These are phyloP conservation scores for Salvia rosmarinus DNA, from an alignment of 257 asterid genomes.

Conservation along the genomic window DNA sequence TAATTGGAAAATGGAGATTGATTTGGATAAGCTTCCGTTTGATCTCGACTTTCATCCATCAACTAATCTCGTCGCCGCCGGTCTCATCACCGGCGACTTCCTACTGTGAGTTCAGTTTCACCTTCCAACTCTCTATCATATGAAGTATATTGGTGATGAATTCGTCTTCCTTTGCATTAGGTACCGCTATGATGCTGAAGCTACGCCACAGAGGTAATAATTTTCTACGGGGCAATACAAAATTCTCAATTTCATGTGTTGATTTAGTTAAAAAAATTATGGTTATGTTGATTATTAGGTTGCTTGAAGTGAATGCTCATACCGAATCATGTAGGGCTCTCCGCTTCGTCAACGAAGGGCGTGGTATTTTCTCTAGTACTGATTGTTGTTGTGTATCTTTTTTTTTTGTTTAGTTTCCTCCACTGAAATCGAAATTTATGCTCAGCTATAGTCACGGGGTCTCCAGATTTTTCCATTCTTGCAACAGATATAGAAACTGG, in stretches of 20 bases:
- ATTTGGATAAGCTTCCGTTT: slow-evolving; percentile 66
- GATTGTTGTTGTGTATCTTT: background rate
- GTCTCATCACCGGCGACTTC: slow-evolving; percentile 77
- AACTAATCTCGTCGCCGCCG: slow-evolving; percentile 68
- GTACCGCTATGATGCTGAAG: slow-evolving; percentile 67
- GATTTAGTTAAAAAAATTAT: slow-evolving; percentile 13
- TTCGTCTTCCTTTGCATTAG: slow-evolving; percentile 36
- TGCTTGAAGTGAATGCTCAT: slow-evolving; percentile 75
- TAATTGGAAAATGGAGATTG: slow-evolving; percentile 57
- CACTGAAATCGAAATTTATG: slow-evolving; percentile 16
- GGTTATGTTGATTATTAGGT: slow-evolving; percentile 46
- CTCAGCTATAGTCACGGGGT: slow-evolving; percentile 84
- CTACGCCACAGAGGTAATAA: slow-evolving; percentile 62
- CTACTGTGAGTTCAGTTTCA: slow-evolving; percentile 54
- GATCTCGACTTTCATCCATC: slow-evolving; percentile 93
- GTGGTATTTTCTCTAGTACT: slow-evolving; percentile 47
- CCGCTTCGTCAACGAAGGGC: slow-evolving; percentile 86
- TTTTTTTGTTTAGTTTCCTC: slow-evolving; percentile 10
- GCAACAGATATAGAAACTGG: slow-evolving; percentile 96
- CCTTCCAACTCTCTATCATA: background rate
- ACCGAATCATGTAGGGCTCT: slow-evolving; percentile 84
- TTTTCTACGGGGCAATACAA: background rate
- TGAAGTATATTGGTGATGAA: background rate
- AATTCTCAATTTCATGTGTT: background rate
- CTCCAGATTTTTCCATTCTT: slow-evolving; percentile 86